Conservation (phyloP, 2,329 filamentous ascomycete species). For the Dendryphion nanum region DNA sequence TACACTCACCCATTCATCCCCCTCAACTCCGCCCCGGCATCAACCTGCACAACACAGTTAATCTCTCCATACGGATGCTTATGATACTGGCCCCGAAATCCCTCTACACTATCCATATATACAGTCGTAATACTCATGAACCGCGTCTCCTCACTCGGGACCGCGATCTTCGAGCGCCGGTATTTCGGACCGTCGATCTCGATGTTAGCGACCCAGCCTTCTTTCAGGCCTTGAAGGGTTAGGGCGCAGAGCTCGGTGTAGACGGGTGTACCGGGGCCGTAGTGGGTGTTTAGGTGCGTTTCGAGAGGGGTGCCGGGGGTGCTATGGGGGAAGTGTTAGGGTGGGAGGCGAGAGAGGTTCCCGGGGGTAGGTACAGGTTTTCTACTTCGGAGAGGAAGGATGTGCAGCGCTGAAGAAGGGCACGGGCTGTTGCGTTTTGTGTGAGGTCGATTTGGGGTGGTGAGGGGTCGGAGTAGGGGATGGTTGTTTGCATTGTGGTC, state of each 20-base stretch:
- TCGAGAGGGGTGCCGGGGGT: conserved; percentile 39
- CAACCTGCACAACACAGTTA: conserved; percentile 55
- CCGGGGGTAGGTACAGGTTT: too few species aligned
- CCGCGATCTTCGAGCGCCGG: conserved; percentile 43
- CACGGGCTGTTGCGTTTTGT: conserved; percentile 18
- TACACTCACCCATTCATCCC: conserved; percentile 58
- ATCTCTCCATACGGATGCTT: conserved; percentile 56
- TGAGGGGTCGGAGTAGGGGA: too few species aligned
- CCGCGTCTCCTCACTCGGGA: conserved; percentile 47
- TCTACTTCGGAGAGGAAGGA: conserved; percentile 30
- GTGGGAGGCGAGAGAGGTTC: neutral
- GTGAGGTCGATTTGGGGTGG: too few species aligned
- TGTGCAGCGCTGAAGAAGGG: conserved; percentile 20
- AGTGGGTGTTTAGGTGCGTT: conserved; percentile 31
- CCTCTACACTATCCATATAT: conserved; percentile 54
- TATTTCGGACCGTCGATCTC: conserved; percentile 29
- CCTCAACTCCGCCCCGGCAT: conserved; percentile 50
- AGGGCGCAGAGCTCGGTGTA: conserved; percentile 37
- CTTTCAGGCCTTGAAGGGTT: conserved; percentile 33
- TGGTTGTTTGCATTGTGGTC: too few species aligned
- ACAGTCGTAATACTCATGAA: conserved; percentile 59
- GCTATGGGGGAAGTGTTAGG: conserved; percentile 5
- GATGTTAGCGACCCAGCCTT: conserved; percentile 39
- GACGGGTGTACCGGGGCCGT: conserved; percentile 36
- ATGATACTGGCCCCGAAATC: conserved; percentile 56